phyloP scores from a whole-genome alignment of 371 early-diverging fungal genomes.

The Mortierella sp. region DNA sequence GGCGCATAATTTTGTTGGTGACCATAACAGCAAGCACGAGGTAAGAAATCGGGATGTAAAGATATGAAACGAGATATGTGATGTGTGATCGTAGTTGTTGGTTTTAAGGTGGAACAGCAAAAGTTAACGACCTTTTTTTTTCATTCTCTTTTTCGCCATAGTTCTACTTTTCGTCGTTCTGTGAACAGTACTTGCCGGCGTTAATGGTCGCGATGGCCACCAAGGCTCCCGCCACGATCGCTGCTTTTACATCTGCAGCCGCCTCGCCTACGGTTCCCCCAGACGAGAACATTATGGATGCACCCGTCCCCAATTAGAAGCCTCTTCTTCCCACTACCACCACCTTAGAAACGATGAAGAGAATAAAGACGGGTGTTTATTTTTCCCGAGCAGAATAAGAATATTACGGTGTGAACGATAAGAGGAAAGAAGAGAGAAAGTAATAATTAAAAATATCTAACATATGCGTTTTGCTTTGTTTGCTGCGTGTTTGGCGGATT shows the following conservation, averaged over 20 bases:
- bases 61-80: not conserved
- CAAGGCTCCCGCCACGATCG: constrained; percentile 14
- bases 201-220: constrained; percentile 57
- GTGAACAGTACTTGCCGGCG: constrained; percentile 77
- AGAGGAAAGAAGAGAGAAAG: not conserved
- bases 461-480: not conserved
- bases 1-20: constrained; percentile 86
- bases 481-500: not conserved
- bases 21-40: constrained; percentile 68
- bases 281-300: constrained; percentile 36
- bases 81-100: too few species aligned
- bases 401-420: not conserved
- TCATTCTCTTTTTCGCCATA: constrained; percentile 21
- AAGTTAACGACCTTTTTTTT: not conserved
- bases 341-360: not conserved
- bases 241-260: not conserved
- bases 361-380: not conserved
- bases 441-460: constrained; percentile 6
- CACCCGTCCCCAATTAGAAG: constrained; percentile 38
- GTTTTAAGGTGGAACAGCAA: not conserved
- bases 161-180: constrained; percentile 84
- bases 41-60: constrained; percentile 22
- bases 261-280: not conserved
- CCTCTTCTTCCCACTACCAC: too few species aligned
- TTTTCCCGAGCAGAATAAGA: constrained; percentile 1